phyloP scores from a whole-genome alignment of 305 asterid genomes.

The Rubia balearica region DNA sequence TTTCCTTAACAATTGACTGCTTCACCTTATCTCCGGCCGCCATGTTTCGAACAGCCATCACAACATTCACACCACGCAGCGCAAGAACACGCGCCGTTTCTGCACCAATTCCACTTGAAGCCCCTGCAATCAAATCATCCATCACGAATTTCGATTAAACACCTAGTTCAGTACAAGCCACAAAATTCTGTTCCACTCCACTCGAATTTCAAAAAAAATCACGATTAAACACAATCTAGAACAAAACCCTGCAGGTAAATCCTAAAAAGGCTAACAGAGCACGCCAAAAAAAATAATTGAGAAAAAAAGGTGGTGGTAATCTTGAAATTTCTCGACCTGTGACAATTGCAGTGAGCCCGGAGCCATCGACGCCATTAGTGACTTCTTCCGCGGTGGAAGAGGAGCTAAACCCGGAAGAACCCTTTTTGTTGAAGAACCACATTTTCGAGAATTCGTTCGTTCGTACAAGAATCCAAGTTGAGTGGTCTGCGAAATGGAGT shows the following conservation, averaged over 20 bases:
- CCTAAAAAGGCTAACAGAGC: neutral
- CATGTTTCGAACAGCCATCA: slow-evolving; percentile 64
- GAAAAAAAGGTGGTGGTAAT: too few species aligned
- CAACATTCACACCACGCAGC: slow-evolving; percentile 65
- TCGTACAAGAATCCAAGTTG: neutral
- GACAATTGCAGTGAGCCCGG: slow-evolving; percentile 80
- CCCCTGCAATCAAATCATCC: slow-evolving; percentile 39
- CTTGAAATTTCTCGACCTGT: slow-evolving; percentile 21
- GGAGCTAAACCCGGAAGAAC: slow-evolving; percentile 58
- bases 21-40: slow-evolving; percentile 43
- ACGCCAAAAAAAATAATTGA: too few species aligned
- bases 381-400: slow-evolving; percentile 69
- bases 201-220: neutral
- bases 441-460: slow-evolving; percentile 10
- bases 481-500: neutral
- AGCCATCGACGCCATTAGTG: slow-evolving; percentile 62
- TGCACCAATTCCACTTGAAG: slow-evolving; percentile 80
- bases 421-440: slow-evolving; percentile 46
- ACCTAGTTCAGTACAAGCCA: neutral
- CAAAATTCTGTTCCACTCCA: neutral
- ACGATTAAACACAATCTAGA: neutral
- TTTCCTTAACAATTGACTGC: slow-evolving; percentile 43
- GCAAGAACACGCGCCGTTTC: slow-evolving; percentile 89
- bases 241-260: neutral
- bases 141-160: neutral